These are phyloP conservation scores for Fusarium sacchari DNA, from an alignment of 2,329 filamentous ascomycete genomes.

Conservation along the genomic window DNA sequence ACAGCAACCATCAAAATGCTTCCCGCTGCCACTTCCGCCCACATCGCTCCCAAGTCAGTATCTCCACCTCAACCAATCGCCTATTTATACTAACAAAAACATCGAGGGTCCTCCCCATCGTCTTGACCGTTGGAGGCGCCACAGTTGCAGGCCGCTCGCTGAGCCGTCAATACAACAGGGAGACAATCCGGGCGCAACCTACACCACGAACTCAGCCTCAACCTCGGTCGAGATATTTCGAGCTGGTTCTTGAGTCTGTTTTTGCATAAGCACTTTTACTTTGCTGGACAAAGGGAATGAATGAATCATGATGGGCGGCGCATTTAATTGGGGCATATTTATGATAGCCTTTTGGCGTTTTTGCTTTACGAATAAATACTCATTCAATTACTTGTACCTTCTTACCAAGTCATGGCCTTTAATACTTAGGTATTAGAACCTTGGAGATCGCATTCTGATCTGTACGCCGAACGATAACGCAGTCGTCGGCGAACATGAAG, in stretches of 20 bases:
- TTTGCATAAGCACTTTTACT: slow-evolving; percentile 29
- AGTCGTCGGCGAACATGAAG: not conserved
- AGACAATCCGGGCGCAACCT: not conserved
- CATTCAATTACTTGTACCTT: accelerated
- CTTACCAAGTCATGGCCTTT: accelerated
- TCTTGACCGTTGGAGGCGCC: slow-evolving; percentile 37
- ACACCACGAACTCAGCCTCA: not conserved
- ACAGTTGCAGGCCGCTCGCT: slow-evolving; percentile 33
- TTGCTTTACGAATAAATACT: not conserved
- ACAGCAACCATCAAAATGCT: slow-evolving; percentile 28
- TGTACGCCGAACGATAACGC: not conserved
- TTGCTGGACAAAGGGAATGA: not conserved
- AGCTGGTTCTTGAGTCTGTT: slow-evolving; percentile 35
- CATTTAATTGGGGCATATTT: not conserved
- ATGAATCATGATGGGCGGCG: slow-evolving; percentile 8
- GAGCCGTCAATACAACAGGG: slow-evolving; percentile 21
- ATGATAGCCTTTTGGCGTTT: not conserved
- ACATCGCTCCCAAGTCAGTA: slow-evolving; percentile 31
- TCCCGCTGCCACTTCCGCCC: slow-evolving; percentile 14
- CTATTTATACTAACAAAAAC: not conserved
- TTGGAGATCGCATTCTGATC: not conserved
- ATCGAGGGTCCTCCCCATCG: slow-evolving; percentile 32
- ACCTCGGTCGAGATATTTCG: slow-evolving; percentile 28
- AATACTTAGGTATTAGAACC: accelerated
- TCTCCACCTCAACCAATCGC: not conserved